Conservation (phyloP, 768 basidiomycete species). For the Mycena vitilis region DNA sequence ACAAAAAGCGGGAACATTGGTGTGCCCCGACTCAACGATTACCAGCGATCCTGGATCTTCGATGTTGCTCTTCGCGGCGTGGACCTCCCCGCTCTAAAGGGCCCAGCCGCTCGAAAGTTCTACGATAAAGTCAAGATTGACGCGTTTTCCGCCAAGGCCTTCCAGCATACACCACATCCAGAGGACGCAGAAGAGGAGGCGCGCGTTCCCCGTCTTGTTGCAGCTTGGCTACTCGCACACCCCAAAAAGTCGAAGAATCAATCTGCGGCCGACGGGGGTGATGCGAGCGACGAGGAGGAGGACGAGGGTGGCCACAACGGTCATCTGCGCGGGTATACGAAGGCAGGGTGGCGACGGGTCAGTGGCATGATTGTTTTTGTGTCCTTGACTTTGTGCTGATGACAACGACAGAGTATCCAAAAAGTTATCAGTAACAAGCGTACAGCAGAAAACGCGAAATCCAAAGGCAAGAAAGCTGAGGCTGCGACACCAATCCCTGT, state of each 20-base stretch:
- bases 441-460: background rate
- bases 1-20: background rate
- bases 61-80: slow-evolving; percentile 10
- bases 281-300: slow-evolving; percentile 7
- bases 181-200: slow-evolving; percentile 12
- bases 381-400: background rate
- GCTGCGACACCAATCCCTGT: background rate
- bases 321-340: slow-evolving; percentile 16
- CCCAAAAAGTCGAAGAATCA: background rate
- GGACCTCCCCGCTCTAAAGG: background rate
- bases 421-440: slow-evolving; percentile 29
- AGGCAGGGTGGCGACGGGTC: slow-evolving; percentile 12
- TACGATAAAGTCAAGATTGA: slow-evolving; percentile 20
- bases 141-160: slow-evolving; percentile 19
- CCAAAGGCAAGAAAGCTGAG: background rate
- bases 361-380: background rate
- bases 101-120: background rate
- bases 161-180: slow-evolving; percentile 19
- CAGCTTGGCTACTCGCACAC: slow-evolving; percentile 2
- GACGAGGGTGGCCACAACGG: slow-evolving; percentile 4
- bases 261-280: background rate
- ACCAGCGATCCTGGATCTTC: slow-evolving; percentile 21
- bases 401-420: slow-evolving; percentile 20
- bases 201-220: slow-evolving; percentile 1
- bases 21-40: slow-evolving; percentile 21